Conservation (phyloP, 202 grass and related monocot species). For the Saccharum hybrid region DNA sequence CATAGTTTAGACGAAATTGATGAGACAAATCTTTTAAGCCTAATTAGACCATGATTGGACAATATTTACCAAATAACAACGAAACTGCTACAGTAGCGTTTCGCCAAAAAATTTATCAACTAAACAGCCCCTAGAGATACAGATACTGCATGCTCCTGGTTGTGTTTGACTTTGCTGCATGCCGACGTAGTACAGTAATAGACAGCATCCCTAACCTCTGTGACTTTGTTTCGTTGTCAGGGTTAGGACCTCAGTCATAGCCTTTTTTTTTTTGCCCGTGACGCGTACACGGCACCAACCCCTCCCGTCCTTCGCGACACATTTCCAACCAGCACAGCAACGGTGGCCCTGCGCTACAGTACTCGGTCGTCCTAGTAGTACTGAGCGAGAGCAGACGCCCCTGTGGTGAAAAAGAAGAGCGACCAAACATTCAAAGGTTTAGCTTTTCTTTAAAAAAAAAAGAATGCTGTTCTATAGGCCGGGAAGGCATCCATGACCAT, state of each 20-base stretch:
- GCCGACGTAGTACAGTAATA: not conserved
- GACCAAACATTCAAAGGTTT: too few relatives aligned
- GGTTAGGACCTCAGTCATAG: not conserved
- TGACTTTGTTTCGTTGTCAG: not conserved
- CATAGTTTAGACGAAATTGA: too few relatives aligned
- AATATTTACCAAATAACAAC: too few relatives aligned
- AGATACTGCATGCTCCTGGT: not conserved
- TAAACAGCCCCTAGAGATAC: too few relatives aligned
- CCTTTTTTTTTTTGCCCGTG: not conserved
- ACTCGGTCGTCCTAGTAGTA: too few relatives aligned
- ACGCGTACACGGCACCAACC: slow-evolving; percentile 40
- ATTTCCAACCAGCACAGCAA: not conserved
- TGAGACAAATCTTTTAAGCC: too few relatives aligned
- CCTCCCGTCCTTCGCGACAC: not conserved
- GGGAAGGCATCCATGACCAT: too few relatives aligned
- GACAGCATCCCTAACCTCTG: not conserved
- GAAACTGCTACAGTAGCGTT: too few relatives aligned
- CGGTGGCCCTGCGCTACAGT: slow-evolving; percentile 11
- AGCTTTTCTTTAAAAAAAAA: too few relatives aligned
- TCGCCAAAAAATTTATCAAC: too few relatives aligned
- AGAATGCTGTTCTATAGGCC: too few relatives aligned
- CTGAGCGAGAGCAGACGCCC: not conserved
- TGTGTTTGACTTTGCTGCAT: not conserved
- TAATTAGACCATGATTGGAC: too few relatives aligned
- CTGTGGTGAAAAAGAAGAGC: not conserved